These are phyloP conservation scores for Tilletia horrida DNA, from an alignment of 1,284 basidiomycete species.

Conservation along the genomic window DNA sequence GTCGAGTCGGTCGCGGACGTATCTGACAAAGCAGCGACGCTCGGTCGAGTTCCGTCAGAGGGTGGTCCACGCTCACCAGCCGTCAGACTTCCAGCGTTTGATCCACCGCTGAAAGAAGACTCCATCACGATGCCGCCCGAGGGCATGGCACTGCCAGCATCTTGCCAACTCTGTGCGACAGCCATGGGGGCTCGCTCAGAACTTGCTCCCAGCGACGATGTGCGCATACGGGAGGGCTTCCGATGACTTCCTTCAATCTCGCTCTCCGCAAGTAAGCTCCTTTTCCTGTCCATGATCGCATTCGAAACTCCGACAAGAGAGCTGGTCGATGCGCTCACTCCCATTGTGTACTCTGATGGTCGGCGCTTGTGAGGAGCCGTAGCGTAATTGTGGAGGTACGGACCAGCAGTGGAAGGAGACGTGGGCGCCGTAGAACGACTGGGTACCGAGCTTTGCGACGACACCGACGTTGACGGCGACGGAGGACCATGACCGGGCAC, in stretches of 20 bases:
- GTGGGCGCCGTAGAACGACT: constrained; percentile 70
- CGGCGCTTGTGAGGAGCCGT: constrained; percentile 67
- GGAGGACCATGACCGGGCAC: constrained; percentile 33
- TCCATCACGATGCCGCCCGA: constrained; percentile 40
- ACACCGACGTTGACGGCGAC: constrained; percentile 86
- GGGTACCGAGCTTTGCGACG: constrained; percentile 85
- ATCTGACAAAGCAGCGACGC: neutral
- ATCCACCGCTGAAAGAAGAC: constrained; percentile 14
- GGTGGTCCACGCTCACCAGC: neutral
- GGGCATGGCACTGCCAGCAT: neutral
- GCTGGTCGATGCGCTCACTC: constrained; percentile 14
- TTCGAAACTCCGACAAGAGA: constrained; percentile 18
- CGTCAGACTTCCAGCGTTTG: neutral
- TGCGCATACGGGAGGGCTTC: constrained; percentile 78
- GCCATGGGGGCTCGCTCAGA: neutral
- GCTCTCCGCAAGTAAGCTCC: constrained; percentile 59
- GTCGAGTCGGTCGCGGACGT: constrained; percentile 45
- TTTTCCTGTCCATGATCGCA: constrained; percentile 35
- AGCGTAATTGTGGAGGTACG: neutral
- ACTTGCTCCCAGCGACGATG: constrained; percentile 65
- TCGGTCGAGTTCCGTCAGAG: constrained; percentile 5
- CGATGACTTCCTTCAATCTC: neutral
- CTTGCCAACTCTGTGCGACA: constrained; percentile 11
- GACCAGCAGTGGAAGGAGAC: constrained; percentile 61
- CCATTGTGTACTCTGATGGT: constrained; percentile 66